Evolutionary conservation across 768 basidiomycete species (phyloP).

Genomic region (Clavulina sp.): DNA sequence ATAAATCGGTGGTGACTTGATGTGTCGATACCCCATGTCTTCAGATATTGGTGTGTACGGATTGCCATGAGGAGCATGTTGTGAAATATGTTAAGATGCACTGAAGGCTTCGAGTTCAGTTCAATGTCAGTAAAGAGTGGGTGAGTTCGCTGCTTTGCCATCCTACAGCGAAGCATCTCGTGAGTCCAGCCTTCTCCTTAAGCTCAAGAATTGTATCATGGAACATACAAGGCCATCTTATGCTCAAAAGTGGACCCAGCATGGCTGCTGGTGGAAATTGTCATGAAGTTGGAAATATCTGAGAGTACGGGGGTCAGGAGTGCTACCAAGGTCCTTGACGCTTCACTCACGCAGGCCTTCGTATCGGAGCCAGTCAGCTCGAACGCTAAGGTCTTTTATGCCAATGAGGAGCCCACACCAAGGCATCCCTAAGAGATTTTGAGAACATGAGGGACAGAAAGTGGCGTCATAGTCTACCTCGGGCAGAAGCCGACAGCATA

Average conservation of each 20-base stretch:
- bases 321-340: background rate
- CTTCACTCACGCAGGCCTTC: slow-evolving; percentile 32
- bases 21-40: slow-evolving; percentile 16
- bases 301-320: slow-evolving; percentile 4
- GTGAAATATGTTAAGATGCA: slow-evolving; percentile 75
- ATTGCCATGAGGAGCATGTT: slow-evolving; percentile 66
- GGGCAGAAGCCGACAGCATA: slow-evolving; percentile 10
- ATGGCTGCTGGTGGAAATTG: slow-evolving; percentile 45
- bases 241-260: slow-evolving; percentile 46
- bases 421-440: slow-evolving; percentile 45
- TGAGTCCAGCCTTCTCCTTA: slow-evolving; percentile 3
- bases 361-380: slow-evolving; percentile 62
- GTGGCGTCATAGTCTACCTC: slow-evolving; percentile 7
- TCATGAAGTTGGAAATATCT: slow-evolving; percentile 53
- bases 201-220: background rate
- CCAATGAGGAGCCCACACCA: slow-evolving; percentile 86
- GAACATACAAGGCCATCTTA: slow-evolving; percentile 58
- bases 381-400: slow-evolving; percentile 56
- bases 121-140: slow-evolving; percentile 60
- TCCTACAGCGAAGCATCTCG: slow-evolving; percentile 22
- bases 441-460: background rate
- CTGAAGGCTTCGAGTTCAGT: slow-evolving; percentile 42
- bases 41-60: slow-evolving; percentile 74
- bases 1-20: slow-evolving; percentile 28
- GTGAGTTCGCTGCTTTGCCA: slow-evolving; percentile 58